Base-by-base conservation (phyloP, 768 basidiomycete species). In the Naganishia friedmannii region DNA sequence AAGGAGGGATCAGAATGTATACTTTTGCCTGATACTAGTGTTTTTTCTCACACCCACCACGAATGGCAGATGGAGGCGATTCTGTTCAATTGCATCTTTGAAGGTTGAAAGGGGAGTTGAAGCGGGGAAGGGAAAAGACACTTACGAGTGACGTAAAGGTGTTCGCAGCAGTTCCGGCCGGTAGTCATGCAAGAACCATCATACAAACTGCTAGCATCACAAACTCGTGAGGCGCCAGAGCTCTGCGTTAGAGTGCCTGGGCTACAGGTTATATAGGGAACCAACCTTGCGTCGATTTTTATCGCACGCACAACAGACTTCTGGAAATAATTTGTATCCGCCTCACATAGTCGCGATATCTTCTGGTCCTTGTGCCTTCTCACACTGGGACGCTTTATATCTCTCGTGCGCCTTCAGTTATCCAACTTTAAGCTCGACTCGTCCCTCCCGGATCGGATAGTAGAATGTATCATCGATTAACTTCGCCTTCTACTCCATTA, bases 21-120 rank as follows among this genome's bases (percentile, higher is more conserved):
- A 34, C 57, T 56, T 58, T 58, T 58, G 57, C 57, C 57, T 58
- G 57, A 58, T 58, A 58, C 57, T 34, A 58, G 34, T 34, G 57
- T 58, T 58, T 58, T 58, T 58, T 32, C 37, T 58, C 57, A 34
- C 34, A 58, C 37, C 37, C 57, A 23, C 17, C 32, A 23, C 9
- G 12, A 12, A 23, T 13, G 57, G 57, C 32, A 26, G 54, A 56
- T 58, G 34, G 57, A 58, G 57, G 57, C 57, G 57, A 58, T 58
- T 58, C 57, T 58, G 57, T 58, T 34, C 21, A 34, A 37, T 58
- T 58, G 57, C 57, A 58, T 58, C 57, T 39, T 58, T 58, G n/a
- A 10, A 37, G 29, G 21, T 8, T 3, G 57, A 9, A 56, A 31
- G 32, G 57, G n/a, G 57, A 17, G 57, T 21, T n/a, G 34, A 5